Evolutionary conservation across 176 grass and related monocot species (phyloP), one percentile per base, ranked within the genome.

Genomic region (Thalia dealbata): DNA sequence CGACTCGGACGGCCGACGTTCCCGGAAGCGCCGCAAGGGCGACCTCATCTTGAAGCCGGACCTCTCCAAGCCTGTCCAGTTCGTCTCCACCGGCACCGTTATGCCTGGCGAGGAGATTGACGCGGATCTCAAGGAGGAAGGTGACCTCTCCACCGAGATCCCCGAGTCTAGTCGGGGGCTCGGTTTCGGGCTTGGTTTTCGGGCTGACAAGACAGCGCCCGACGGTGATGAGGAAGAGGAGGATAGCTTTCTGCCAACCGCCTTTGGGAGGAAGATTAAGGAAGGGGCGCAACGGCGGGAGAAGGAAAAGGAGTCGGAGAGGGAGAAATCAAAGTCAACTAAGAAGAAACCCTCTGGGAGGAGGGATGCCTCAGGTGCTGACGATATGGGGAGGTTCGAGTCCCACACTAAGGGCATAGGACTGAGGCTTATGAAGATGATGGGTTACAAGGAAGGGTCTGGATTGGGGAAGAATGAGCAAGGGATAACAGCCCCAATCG

Each of bases 401-500:
- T 19, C 63, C 0, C 85, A 91, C 62, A 52, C 42, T 0, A 85
- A 69, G 68, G 91, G 89, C 66, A 84, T 84, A 35, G 89, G 82
- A 64, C 69, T 91, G 76, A 96, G 79, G 64, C 46, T 79, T 11
- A 43, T 96, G 85, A 70, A 70, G 6, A 79, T 45, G 81, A 96
- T 96, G 92, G 92, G 88, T 19, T 85, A 89, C 78, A 88, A 84
- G 82, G 66, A 28, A 64, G 92, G 91, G 14, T 58, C 24, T 58
- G 92, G 88, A 10, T 83, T 96, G 1, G 92, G 88, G 50, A 96
- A 91, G 84, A 81, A 91, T 50, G 67, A 56, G 10, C 88, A 91
- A 67, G 88, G 92, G 7, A 96, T 87, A 19, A 70, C 80, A 0
- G 62, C 70, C 0, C 86, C 92, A 0, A 7, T 96, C 16, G 77